A percentile compares a stretch with the other conserved stretches of the same genome.
These are phyloP conservation scores for Theobroma cacao DNA, from an alignment of 345 rosid species.

Conservation along the genomic window DNA sequence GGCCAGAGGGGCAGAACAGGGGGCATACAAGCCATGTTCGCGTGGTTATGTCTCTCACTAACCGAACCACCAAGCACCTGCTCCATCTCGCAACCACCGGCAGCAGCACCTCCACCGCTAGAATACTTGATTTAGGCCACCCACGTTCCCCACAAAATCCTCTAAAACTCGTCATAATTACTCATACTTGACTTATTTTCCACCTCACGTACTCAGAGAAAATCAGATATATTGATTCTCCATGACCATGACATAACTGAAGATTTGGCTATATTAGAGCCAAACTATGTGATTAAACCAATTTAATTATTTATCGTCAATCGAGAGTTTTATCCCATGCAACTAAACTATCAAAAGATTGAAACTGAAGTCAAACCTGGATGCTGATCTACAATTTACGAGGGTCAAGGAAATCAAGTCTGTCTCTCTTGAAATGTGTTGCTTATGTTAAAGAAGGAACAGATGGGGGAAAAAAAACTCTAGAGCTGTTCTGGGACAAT, in stretches of 20 bases:
- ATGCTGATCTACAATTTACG: background rate
- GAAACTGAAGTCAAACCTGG: background rate
- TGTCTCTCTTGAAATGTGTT: background rate
- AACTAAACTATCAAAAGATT: background rate
- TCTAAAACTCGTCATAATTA: no score
- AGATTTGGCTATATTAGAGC: no score
- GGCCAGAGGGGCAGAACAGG: background rate
- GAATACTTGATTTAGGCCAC: background rate
- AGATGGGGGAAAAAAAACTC: background rate
- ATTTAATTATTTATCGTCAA: no score
- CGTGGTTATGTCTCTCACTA: constrained; percentile 36
- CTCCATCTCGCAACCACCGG: constrained; percentile 8
- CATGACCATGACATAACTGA: no score
- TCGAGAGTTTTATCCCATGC: background rate
- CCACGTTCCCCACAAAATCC: background rate
- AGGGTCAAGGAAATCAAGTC: background rate
- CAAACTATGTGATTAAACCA: background rate
- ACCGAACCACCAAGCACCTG: constrained; percentile 26
- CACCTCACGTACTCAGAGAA: no score
- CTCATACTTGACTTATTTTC: background rate
- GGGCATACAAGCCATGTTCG: background rate
- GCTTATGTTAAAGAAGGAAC: background rate
- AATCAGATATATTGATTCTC: no score
- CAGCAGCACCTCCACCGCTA: background rate
- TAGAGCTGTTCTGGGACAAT: no score